Evolutionary conservation across 768 basidiomycete species (phyloP).

Genomic region (Termitomyces heimii): DNA sequence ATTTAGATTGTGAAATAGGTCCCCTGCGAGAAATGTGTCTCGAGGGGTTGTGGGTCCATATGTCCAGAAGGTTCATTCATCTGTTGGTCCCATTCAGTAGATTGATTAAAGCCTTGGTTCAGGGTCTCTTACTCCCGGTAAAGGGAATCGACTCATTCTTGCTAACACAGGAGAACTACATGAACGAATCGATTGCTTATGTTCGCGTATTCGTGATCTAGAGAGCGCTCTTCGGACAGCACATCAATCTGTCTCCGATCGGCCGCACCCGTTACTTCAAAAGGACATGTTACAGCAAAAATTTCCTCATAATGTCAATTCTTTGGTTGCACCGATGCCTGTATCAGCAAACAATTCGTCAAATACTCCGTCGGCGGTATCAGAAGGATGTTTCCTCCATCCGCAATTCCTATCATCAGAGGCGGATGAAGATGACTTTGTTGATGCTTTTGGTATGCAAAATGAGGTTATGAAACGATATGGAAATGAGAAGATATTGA

Average conservation of each 20-base stretch:
- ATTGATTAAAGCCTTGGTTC: neutral
- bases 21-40: constrained; percentile 74
- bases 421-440: constrained; percentile 34
- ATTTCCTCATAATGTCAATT: neutral
- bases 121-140: constrained; percentile 55
- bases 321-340: neutral
- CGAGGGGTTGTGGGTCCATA: constrained; percentile 67
- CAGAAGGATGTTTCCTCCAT: neutral
- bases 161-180: constrained; percentile 70
- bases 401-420: neutral
- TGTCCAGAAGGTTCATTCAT: constrained; percentile 61
- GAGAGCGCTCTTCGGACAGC: constrained; percentile 50
- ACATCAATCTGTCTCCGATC: constrained; percentile 41
- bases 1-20: constrained; percentile 32
- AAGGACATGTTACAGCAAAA: constrained; percentile 7
- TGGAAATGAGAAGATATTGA: neutral
- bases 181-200: constrained; percentile 51
- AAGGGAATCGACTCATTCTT: constrained; percentile 57
- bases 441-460: constrained; percentile 42
- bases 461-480: neutral
- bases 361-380: neutral
- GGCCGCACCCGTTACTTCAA: constrained; percentile 43
- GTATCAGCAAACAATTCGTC: neutral
- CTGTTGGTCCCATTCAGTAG: constrained; percentile 1
- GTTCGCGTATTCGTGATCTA: constrained; percentile 51